Evolutionary conservation across 768 basidiomycete species (phyloP).

Genomic region (Leccinum ochraceum): DNA sequence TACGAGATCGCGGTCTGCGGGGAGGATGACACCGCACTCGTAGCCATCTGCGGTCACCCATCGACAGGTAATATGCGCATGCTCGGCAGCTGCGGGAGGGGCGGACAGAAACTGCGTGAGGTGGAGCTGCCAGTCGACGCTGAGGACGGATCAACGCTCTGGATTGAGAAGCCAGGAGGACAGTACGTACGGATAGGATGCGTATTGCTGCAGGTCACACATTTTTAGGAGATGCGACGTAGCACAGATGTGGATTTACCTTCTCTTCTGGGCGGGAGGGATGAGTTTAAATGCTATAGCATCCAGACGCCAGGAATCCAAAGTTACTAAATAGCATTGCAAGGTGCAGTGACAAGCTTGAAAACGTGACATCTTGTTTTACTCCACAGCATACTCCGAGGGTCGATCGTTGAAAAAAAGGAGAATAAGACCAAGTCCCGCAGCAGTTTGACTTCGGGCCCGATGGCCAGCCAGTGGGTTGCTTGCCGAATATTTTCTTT

Average conservation of each 20-base stretch:
- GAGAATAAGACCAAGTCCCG: neutral
- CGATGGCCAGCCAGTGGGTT: neutral
- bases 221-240: neutral
- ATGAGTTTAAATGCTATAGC: neutral
- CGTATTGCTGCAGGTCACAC: neutral
- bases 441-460: neutral
- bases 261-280: neutral
- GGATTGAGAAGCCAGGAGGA: neutral
- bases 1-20: neutral
- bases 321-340: neutral
- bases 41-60: neutral
- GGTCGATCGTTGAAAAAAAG: neutral
- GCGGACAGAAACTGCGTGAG: neutral
- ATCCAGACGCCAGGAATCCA: neutral
- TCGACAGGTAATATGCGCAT: neutral
- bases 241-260: neutral
- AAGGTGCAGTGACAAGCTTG: neutral
- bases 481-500: neutral
- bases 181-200: neutral
- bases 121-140: neutral
- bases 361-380: neutral
- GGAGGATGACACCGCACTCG: conserved; percentile 1
- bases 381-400: neutral
- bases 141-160: neutral
- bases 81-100: neutral